A percentile compares a stretch with the other conserved stretches of the same genome.
Evolutionary conservation across 2,329 filamentous ascomycete species (phyloP).

Genomic region (Neofusicoccum ribis): DNA sequence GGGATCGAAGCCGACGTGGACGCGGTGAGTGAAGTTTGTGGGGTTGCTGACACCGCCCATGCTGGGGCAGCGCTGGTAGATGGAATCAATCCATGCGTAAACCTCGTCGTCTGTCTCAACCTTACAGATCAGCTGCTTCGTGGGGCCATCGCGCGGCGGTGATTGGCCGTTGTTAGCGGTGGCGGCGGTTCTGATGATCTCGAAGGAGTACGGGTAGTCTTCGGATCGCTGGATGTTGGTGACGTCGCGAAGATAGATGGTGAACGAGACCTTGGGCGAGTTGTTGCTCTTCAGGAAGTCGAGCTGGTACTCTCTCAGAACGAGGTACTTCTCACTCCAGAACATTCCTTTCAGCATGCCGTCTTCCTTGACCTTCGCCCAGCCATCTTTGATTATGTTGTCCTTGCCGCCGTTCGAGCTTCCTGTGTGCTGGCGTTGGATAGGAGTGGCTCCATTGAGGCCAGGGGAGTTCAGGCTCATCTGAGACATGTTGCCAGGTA

Average conservation of each 20-base stretch:
- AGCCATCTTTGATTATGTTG: constrained; percentile 61
- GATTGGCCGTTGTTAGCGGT: constrained; percentile 59
- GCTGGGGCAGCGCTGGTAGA: constrained; percentile 92
- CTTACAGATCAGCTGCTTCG: constrained; percentile 83
- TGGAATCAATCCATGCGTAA: constrained; percentile 98
- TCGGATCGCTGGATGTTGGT: constrained; percentile 89
- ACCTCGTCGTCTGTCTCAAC: constrained; percentile 96
- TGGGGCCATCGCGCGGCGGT: constrained; percentile 76
- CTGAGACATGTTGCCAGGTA: constrained; percentile 76
- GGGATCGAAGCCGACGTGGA: constrained; percentile 96
- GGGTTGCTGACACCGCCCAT: constrained; percentile 99
- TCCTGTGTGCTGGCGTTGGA: constrained; percentile 39
- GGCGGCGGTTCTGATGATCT: constrained; percentile 76
- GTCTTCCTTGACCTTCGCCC: constrained; percentile 87
- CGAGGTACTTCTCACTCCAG: constrained; percentile 90
- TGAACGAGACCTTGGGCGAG: constrained; percentile 77
- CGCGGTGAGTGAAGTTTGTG: constrained; percentile 95
- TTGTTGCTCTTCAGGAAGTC: constrained; percentile 93
- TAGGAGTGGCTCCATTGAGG: constrained; percentile 37
- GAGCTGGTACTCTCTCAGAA: constrained; percentile 87
- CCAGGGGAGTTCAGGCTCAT: constrained; percentile 69
- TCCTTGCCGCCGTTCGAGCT: constrained; percentile 41
- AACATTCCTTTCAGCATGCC: constrained; percentile 76
- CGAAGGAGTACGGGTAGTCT: constrained; percentile 86
- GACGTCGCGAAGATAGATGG: constrained; percentile 82